A percentile compares a stretch with the other conserved stretches of the same genome.
These are phyloP conservation scores for Dianthus caryophyllus DNA, from an alignment of 148 eudicot species.

Conservation along the genomic window DNA sequence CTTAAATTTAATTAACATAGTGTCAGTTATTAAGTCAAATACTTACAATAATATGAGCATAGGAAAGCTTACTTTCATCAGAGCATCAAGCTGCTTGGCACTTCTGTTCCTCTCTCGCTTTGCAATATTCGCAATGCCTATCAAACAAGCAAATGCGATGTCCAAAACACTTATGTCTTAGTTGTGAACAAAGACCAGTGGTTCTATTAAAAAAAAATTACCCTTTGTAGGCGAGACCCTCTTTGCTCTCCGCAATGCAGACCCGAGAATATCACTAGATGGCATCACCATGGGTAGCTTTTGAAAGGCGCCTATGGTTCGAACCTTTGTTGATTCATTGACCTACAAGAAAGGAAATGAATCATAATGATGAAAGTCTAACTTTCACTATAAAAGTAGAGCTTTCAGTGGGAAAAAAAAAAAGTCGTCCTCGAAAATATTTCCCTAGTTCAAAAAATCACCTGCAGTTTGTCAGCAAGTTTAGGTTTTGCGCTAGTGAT, in stretches of 20 bases:
- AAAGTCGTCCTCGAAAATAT: not conserved
- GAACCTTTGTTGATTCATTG: constrained; percentile 30
- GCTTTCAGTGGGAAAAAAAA: not conserved
- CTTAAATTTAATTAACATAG: not conserved
- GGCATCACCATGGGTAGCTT: constrained; percentile 98
- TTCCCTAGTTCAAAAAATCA: constrained; percentile 1
- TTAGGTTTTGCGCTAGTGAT: constrained; percentile 38
- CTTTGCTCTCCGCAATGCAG: constrained; percentile 83
- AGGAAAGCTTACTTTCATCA: constrained; percentile 71
- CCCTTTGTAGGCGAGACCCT: constrained; percentile 83
- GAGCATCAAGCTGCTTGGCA: constrained; percentile 94
- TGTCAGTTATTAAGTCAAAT: constrained; percentile 4
- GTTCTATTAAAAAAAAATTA: constrained; percentile 28
- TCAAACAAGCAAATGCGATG: constrained; percentile 23
- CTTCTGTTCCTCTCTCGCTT: constrained; percentile 95
- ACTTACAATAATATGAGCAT: not conserved
- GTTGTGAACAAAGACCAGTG: not conserved
- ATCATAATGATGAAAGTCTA: not conserved
- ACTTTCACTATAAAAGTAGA: not conserved
- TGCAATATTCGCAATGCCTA: constrained; percentile 91
- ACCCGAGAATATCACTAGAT: constrained; percentile 65
- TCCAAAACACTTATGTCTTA: not conserved
- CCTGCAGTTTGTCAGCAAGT: constrained; percentile 35
- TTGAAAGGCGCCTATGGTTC: constrained; percentile 88
- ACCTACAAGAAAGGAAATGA: constrained; percentile 35